Evolutionary conservation across 495 filamentous ascomycete species (phyloP).

Genomic region (Hypoxylon cercidicola): DNA sequence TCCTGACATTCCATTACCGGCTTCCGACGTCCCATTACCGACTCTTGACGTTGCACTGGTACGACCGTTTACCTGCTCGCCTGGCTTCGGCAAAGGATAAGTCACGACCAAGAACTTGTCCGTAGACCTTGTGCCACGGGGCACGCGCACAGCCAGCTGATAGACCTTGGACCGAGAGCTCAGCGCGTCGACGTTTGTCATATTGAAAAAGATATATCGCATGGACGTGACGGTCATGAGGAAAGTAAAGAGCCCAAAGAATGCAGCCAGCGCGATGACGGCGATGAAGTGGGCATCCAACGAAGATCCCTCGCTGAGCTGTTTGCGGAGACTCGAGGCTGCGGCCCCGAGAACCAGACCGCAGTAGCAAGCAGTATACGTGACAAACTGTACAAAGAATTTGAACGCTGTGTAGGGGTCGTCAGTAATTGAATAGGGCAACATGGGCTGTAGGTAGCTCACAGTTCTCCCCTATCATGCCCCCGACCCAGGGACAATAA

Average conservation of each 20-base stretch:
- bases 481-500: conserved; percentile 95
- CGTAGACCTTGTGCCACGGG: conserved; percentile 56
- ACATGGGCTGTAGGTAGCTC: conserved; percentile 21
- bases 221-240: conserved; percentile 78
- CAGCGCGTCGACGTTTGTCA: conserved; percentile 85
- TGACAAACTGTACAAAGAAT: conserved; percentile 87
- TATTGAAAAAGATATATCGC: conserved; percentile 73
- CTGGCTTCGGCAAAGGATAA: conserved; percentile 51
- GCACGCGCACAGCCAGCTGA: conserved; percentile 80
- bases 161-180: conserved; percentile 69
- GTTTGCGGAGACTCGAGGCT: conserved; percentile 46
- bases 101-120: conserved; percentile 52
- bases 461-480: conserved; percentile 82
- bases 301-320: conserved; percentile 33
- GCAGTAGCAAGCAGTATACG: conserved; percentile 76
- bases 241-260: conserved; percentile 80
- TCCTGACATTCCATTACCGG: not conserved
- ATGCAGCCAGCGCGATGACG: conserved; percentile 55
- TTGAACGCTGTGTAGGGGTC: conserved; percentile 68
- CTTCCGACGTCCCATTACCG: not conserved
- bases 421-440: conserved; percentile 5
- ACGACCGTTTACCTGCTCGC: conserved; percentile 24
- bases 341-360: conserved; percentile 65
- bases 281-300: conserved; percentile 53
- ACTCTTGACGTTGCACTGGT: not conserved